Percentiles rank a stretch among this genome's conserved stretches.
phyloP scores from a whole-genome alignment of 495 filamentous ascomycete species.

The Bryoglossum gracile region DNA sequence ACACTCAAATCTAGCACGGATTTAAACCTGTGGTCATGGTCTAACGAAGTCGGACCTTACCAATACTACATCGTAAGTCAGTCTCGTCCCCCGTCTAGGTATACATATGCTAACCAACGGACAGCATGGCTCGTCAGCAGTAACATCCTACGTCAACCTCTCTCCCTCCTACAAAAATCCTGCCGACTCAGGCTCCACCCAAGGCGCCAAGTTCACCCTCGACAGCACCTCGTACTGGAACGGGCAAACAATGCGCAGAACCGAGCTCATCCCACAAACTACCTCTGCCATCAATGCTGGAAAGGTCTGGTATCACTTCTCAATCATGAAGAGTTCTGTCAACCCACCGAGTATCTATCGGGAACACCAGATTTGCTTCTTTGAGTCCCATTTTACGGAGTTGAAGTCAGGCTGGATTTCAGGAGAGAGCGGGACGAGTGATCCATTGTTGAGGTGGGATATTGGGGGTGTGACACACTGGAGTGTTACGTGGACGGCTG shows the following conservation, averaged over 20 bases:
- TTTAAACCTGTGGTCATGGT: slow-evolving; percentile 56
- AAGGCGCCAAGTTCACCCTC: slow-evolving; percentile 64
- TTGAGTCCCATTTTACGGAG: slow-evolving; percentile 71
- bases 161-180: slow-evolving; percentile 56
- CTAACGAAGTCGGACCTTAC: slow-evolving; percentile 57
- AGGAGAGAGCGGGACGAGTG: slow-evolving; percentile 47
- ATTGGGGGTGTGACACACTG: slow-evolving; percentile 45
- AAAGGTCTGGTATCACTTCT: slow-evolving; percentile 65
- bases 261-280: slow-evolving; percentile 64
- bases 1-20: slow-evolving; percentile 39
- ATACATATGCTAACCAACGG: slow-evolving; percentile 29
- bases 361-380: slow-evolving; percentile 73
- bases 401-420: slow-evolving; percentile 62
- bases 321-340: slow-evolving; percentile 47
- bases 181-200: slow-evolving; percentile 49
- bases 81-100: slow-evolving; percentile 37
- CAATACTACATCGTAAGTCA: slow-evolving; percentile 57
- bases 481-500: slow-evolving; percentile 43
- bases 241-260: slow-evolving; percentile 51
- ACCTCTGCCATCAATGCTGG: slow-evolving; percentile 52
- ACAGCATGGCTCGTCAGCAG: slow-evolving; percentile 41
- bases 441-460: slow-evolving; percentile 44
- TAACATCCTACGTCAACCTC: slow-evolving; percentile 47
- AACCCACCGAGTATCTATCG: slow-evolving; percentile 53
- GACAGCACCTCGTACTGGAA: slow-evolving; percentile 58